phyloP scores from a whole-genome alignment of 495 filamentous ascomycete species.

The Aspergillus wentii region DNA sequence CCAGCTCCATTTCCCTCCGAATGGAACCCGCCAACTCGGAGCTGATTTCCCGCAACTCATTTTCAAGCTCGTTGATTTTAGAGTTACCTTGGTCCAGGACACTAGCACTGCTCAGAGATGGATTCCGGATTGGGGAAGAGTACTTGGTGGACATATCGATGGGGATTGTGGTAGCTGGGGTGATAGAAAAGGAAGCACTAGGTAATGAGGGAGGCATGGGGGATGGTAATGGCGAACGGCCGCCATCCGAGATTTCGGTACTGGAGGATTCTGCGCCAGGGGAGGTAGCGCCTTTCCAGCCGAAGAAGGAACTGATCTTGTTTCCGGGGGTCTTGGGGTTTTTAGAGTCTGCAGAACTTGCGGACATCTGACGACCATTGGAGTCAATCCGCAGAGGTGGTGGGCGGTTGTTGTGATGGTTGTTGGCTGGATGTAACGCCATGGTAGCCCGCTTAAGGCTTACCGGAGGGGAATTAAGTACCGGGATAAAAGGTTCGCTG shows the following conservation, averaged over 20 bases:
- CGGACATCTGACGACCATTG: conserved; percentile 26
- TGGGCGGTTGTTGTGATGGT: conserved; percentile 19
- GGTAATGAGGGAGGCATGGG: conserved; percentile 47
- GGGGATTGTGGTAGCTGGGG: conserved; percentile 22
- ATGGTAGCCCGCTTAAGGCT: conserved; percentile 37
- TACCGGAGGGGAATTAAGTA: conserved; percentile 34
- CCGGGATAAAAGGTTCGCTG: conserved; percentile 44
- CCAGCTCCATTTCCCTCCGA: conserved; percentile 90
- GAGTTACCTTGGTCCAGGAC: conserved; percentile 37
- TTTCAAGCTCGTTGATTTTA: conserved; percentile 69
- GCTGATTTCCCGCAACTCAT: conserved; percentile 88
- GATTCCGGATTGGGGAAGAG: conserved; percentile 29
- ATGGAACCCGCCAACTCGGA: conserved; percentile 89
- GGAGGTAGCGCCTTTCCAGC: conserved; percentile 57
- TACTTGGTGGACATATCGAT: conserved; percentile 44
- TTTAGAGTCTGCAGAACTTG: conserved; percentile 23
- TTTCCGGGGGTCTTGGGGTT: conserved; percentile 57
- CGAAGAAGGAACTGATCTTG: conserved; percentile 65
- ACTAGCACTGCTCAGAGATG: conserved; percentile 34
- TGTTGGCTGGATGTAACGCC: conserved; percentile 34
- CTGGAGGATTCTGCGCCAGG: conserved; percentile 57
- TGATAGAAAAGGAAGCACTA: conserved; percentile 33
- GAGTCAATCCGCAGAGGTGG: conserved; percentile 38
- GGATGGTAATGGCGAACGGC: conserved; percentile 54
- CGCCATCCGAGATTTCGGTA: conserved; percentile 59